A percentile compares a stretch with the other conserved stretches of the same genome.
Conservation (phyloP, 164 flowering plant genomes). For the Hamamelis virginiana region DNA sequence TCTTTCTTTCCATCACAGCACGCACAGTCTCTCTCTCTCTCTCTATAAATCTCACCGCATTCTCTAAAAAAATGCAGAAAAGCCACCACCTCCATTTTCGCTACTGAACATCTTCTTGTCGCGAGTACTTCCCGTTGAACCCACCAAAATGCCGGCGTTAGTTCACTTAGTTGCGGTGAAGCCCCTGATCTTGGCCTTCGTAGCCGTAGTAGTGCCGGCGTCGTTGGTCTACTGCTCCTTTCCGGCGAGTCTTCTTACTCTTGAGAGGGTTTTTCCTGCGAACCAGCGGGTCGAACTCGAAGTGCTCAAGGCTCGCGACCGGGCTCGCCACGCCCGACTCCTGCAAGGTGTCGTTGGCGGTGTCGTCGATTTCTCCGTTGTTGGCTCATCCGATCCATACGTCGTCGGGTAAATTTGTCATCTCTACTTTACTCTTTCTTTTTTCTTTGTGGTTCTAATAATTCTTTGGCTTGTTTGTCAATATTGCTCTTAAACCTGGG, state of each 20-base stretch:
- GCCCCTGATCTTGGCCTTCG: constrained; percentile 20
- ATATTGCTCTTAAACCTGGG: neutral
- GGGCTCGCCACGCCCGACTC: constrained; percentile 43
- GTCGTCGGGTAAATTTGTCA: constrained; percentile 44
- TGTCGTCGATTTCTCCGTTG: constrained; percentile 54
- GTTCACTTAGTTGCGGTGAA: too few relatives aligned
- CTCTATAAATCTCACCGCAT: constrained; percentile 18
- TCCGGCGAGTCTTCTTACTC: constrained; percentile 33
- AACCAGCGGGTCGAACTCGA: constrained; percentile 37
- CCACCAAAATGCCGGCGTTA: constrained; percentile 4
- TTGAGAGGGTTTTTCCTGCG: constrained; percentile 50
- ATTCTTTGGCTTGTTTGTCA: neutral
- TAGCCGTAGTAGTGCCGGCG: constrained; percentile 13
- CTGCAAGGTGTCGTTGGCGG: constrained; percentile 49
- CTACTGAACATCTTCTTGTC: neutral
- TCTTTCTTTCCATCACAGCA: too few relatives aligned
- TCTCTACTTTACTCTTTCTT: constrained; percentile 3
- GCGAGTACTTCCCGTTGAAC: neutral
- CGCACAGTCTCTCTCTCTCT: constrained; percentile 17
- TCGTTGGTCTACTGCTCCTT: constrained; percentile 25
- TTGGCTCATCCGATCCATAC: constrained; percentile 56
- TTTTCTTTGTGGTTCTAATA: neutral
- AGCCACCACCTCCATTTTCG: neutral
- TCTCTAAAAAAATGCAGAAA: constrained; percentile 18
- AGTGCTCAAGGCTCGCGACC: constrained; percentile 44